Conservation (phyloP, 257 asterid genomes). For the Lithospermum erythrorhizon region DNA sequence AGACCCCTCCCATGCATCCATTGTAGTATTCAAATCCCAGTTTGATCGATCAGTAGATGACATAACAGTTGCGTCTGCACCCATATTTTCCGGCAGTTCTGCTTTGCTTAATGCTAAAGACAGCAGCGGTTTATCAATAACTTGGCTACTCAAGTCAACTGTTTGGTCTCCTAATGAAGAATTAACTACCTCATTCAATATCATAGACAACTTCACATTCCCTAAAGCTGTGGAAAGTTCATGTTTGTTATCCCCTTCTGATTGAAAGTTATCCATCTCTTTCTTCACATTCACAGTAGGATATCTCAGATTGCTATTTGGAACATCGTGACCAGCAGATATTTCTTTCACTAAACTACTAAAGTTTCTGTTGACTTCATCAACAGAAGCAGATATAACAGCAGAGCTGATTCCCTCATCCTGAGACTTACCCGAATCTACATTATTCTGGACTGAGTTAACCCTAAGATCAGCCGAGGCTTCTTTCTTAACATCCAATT, state of each 20-base stretch:
- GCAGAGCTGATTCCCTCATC: slow-evolving; percentile 10
- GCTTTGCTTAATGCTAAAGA: slow-evolving; percentile 35
- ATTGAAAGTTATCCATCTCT: slow-evolving; percentile 27
- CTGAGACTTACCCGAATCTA: neutral
- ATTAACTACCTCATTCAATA: slow-evolving; percentile 22
- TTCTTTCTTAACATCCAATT: slow-evolving; percentile 21
- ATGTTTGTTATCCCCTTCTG: slow-evolving; percentile 21
- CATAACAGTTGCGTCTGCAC: slow-evolving; percentile 9
- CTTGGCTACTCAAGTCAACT: slow-evolving; percentile 10
- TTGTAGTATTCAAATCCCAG: slow-evolving; percentile 83
- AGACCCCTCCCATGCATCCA: slow-evolving; percentile 85
- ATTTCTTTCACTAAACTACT: slow-evolving; percentile 19
- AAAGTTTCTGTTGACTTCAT: slow-evolving; percentile 16
- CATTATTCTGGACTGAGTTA: neutral
- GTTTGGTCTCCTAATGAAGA: slow-evolving; percentile 17
- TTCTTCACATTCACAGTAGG: slow-evolving; percentile 21
- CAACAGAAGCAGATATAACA: slow-evolving; percentile 16
- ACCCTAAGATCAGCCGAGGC: slow-evolving; percentile 1
- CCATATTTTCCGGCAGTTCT: slow-evolving; percentile 16
- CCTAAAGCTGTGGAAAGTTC: slow-evolving; percentile 21
- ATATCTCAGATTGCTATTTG: slow-evolving; percentile 7
- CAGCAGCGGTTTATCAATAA: slow-evolving; percentile 26
- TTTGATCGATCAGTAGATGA: slow-evolving; percentile 38
- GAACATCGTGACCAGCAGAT: slow-evolving; percentile 14
- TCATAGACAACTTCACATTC: slow-evolving; percentile 34